Evolutionary conservation across 1,284 basidiomycete species (phyloP), one percentile per base, ranked within the genome.

Genomic region (Pseudozyma sp.): DNA sequence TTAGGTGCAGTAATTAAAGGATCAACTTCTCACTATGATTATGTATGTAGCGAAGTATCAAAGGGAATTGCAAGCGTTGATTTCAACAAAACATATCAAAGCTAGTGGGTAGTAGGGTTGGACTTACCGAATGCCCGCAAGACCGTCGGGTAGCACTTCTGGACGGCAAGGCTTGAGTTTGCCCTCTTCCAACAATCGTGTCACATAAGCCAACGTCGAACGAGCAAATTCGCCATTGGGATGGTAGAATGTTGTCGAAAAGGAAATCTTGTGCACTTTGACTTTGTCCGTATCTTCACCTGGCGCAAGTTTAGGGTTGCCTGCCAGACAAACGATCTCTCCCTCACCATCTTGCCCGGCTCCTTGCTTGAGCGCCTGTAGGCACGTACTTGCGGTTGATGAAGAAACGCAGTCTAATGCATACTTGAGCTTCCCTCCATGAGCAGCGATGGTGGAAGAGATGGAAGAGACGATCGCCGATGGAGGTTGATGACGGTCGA

Each of bases 241-340:
- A 21, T 65, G 56, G 59, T 82, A 82, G 57, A 80, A 80, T 6
- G 80, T 82, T 1, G 80, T 81, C 12, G 69, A 73, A 40, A 82
- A 82, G 45, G 75, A 78, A 52, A 82, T 77, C 38, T 59, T 64
- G 68, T 80, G 80, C n/a, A 79, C 48, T 16, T 57, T 59, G 6
- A 65, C 55, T 1, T 43, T 43, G 13, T 58, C 51, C 9, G 14
- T 34, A 8, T 35, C 48, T 5, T 14, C 35, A 11, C n/a, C 31
- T 12, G 49, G 40, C 9, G 67, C 49, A 1, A 49, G 47, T 45
- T 77, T 77, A 0, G 80, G 77, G 35, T 80, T 77, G 16, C 79
- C 80, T 5, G 79, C 79, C 3, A 82, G 69, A 43, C 77, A 75
- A 52, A 81, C 64, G 7, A 82, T 40, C 47, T 82, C 63, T 6